Evolutionary conservation across 1,139 yeast genomes (phyloP).

Genomic region (Waltiozyma sp.): DNA sequence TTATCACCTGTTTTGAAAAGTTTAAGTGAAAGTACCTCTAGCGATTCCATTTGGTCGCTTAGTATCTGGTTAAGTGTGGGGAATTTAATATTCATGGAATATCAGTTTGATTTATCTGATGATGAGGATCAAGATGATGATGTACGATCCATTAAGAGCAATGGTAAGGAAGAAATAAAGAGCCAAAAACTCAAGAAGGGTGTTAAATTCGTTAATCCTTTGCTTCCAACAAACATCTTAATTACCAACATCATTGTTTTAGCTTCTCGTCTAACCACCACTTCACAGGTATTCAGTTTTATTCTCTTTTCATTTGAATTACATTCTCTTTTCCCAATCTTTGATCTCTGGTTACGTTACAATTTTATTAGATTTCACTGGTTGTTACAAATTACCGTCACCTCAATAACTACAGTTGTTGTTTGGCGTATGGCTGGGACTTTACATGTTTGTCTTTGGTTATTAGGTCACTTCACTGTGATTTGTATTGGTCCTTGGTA

Average conservation of each 20-base stretch:
- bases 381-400: slow-evolving; percentile 9
- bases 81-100: slow-evolving; percentile 19
- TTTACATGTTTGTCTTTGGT: slow-evolving; percentile 30
- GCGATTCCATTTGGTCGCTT: slow-evolving; percentile 93
- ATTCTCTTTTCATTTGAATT: slow-evolving; percentile 61
- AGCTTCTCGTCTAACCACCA: slow-evolving; percentile 70
- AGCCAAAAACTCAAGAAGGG: not conserved
- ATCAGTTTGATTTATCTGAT: slow-evolving; percentile 12
- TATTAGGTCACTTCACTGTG: slow-evolving; percentile 34
- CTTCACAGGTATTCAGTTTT: slow-evolving; percentile 74
- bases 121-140: too few relatives aligned
- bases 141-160: slow-evolving; percentile 8
- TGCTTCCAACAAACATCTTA: slow-evolving; percentile 72
- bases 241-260: slow-evolving; percentile 81
- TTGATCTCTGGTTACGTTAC: slow-evolving; percentile 48
- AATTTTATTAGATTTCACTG: slow-evolving; percentile 25
- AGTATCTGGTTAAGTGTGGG: slow-evolving; percentile 68
- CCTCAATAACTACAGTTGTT: slow-evolving; percentile 1
- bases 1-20: slow-evolving; percentile 86
- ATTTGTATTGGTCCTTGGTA: slow-evolving; percentile 57
- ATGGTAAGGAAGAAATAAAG: too few relatives aligned
- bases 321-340: slow-evolving; percentile 63
- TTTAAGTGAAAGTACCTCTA: slow-evolving; percentile 76
- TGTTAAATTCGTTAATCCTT: slow-evolving; percentile 23
- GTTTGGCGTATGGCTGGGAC: not conserved